Evolutionary conservation across 805 yeast species (phyloP), one percentile per base, ranked within the genome.

Genomic region (Kodamaea fukazawae): DNA sequence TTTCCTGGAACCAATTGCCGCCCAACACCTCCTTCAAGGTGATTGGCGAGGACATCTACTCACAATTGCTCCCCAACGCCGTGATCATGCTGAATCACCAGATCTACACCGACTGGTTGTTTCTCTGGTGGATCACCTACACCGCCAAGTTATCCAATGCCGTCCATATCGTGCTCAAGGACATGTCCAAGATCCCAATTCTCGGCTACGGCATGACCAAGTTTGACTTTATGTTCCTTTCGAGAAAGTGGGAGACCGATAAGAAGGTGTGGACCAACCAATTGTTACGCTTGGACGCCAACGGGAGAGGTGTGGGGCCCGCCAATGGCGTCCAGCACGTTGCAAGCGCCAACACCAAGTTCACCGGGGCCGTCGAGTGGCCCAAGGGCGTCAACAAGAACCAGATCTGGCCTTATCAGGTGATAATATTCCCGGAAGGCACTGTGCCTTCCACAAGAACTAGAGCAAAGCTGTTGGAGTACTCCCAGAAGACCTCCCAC

Each of bases 41-140:
- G 20, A 42, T 32, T 7, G 33, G 22, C 31, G 27, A 33, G 10
- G 32, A 32, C n/a, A 29, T 47, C 29, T 17, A 14, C 17, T 16
- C 44, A 7, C 35, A 17, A 12, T 23, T 45, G 14, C 28, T 39
- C 6, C 76, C 75, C 14, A 73, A 79, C 29, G 72, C 86, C 0
- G 73, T 91, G 2, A 58, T 83, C 33, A 81, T 90, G 26, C 78
- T 93, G n/a, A 91, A 91, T 57, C 98, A 91, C 61, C 97, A 90
- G 63, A 83, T 91, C 16, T 91, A 91, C 58, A 80, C 91, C 3
- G 99, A 91, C 58, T 91, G 99, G 99, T 71, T 85, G 8, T 89
- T 78, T 51, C 50, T 88, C 40, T 91, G 99, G 99, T 91, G 86
- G 78, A 44, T 86, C 14, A 69, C 86, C 0, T 84, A 86, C 57